A percentile compares a stretch with the other conserved stretches of the same genome.
phyloP scores from a whole-genome alignment of 176 grass and related monocot genomes.

The Lolium rigidum region DNA sequence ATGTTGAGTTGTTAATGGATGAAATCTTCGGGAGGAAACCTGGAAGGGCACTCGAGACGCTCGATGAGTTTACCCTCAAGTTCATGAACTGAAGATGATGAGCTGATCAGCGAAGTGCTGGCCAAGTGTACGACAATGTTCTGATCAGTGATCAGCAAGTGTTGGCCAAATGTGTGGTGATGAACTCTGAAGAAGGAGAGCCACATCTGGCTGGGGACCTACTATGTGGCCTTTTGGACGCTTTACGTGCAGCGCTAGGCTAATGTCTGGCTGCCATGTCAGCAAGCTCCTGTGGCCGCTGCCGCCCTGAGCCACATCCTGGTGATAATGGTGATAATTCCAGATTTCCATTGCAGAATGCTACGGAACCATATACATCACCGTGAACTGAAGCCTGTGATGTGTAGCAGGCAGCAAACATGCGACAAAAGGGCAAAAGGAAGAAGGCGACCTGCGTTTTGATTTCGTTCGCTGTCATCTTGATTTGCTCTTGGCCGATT shows the following conservation, averaged over 20 bases:
- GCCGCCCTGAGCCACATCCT: neutral
- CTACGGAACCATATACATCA: neutral
- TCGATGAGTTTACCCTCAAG: neutral
- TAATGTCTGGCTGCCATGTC: neutral
- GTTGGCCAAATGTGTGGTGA: neutral
- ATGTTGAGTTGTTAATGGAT: too few species aligned
- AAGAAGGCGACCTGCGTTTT: neutral
- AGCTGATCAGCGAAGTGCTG: too few species aligned
- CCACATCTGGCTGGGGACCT: slow-evolving; percentile 15
- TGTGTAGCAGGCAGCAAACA: neutral
- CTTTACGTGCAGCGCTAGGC: neutral
- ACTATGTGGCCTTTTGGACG: neutral
- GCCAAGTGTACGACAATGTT: too few species aligned
- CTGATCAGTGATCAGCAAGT: neutral
- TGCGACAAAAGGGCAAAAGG: neutral
- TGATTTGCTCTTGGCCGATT: neutral
- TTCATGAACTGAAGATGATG: neutral
- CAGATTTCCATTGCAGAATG: neutral
- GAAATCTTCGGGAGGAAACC: neutral
- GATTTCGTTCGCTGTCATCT: neutral
- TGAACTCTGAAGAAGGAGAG: neutral
- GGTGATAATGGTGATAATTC: slow-evolving; percentile 18
- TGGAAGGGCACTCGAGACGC: neutral
- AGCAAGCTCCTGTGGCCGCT: neutral
- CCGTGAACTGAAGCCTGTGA: too few species aligned